phyloP scores from a whole-genome alignment of 805 yeast genomes.

The Pichia exigua region DNA sequence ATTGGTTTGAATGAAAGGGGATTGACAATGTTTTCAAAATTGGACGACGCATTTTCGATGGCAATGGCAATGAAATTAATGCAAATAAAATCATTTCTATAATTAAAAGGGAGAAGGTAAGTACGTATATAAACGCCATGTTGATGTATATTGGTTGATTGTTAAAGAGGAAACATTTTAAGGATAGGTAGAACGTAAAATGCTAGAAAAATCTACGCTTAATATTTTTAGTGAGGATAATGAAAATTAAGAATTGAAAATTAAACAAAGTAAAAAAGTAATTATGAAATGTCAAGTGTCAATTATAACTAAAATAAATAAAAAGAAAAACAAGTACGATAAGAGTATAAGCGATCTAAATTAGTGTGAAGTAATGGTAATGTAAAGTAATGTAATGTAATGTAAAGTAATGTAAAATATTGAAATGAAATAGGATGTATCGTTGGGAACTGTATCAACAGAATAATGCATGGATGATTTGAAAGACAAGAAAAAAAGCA shows the following conservation, averaged over 20 bases:
- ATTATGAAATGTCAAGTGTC: no score
- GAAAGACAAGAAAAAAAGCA: background rate
- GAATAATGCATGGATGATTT: background rate
- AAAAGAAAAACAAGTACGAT: background rate
- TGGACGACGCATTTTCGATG: conserved; percentile 62
- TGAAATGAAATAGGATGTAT: background rate
- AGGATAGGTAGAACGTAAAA: background rate
- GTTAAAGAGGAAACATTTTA: background rate
- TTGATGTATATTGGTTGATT: background rate
- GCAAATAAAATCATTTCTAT: conserved; percentile 74
- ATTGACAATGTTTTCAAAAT: conserved; percentile 53
- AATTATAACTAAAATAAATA: background rate
- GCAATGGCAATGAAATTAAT: conserved; percentile 77
- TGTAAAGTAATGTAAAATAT: background rate
- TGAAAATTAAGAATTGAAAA: background rate
- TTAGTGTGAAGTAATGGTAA: background rate
- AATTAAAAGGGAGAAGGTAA: conserved; percentile 64
- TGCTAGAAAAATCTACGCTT: background rate
- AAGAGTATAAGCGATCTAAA: background rate
- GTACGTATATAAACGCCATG: conserved; percentile 27
- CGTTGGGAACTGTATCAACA: background rate
- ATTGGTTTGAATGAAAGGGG: conserved; percentile 64
- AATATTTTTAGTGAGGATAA: background rate
- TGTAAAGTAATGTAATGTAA: background rate
- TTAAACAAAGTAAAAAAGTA: no score